These are phyloP conservation scores for Withania somnifera DNA, from an alignment of 305 asterid species.

Conservation along the genomic window DNA sequence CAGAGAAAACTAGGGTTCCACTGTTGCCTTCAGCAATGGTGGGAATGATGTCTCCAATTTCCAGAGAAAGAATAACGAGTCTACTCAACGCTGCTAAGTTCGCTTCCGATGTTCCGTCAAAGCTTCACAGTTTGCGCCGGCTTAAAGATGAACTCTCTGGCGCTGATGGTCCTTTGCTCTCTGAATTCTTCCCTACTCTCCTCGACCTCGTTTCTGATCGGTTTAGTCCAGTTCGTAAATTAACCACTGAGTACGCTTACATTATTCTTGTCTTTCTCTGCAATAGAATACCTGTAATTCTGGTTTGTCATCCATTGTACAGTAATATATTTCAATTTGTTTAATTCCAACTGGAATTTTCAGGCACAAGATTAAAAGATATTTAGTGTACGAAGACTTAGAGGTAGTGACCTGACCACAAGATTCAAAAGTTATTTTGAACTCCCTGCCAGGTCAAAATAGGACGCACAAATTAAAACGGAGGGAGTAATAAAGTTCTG, in stretches of 20 bases:
- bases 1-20: slow-evolving; percentile 14
- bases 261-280: not conserved
- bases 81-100: slow-evolving; percentile 42
- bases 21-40: slow-evolving; percentile 24
- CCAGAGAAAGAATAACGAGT: slow-evolving; percentile 41
- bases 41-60: slow-evolving; percentile 33
- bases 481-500: not conserved
- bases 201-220: slow-evolving; percentile 56
- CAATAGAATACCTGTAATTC: not conserved
- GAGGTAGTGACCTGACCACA: no score
- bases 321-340: no score
- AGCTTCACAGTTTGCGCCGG: slow-evolving; percentile 54
- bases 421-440: no score
- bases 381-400: no score
- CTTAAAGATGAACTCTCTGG: slow-evolving; percentile 42
- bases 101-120: slow-evolving; percentile 37
- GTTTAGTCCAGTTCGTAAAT: slow-evolving; percentile 67
- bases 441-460: no score
- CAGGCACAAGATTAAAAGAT: no score
- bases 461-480: no score
- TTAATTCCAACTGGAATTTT: no score
- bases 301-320: not conserved
- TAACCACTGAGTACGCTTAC: slow-evolving; percentile 49
- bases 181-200: slow-evolving; percentile 43
- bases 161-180: slow-evolving; percentile 37